A percentile compares a stretch with the other conserved stretches of the same genome.
Conservation (phyloP, 2,329 filamentous ascomycete species). For the Elsinoe fawcettii region DNA sequence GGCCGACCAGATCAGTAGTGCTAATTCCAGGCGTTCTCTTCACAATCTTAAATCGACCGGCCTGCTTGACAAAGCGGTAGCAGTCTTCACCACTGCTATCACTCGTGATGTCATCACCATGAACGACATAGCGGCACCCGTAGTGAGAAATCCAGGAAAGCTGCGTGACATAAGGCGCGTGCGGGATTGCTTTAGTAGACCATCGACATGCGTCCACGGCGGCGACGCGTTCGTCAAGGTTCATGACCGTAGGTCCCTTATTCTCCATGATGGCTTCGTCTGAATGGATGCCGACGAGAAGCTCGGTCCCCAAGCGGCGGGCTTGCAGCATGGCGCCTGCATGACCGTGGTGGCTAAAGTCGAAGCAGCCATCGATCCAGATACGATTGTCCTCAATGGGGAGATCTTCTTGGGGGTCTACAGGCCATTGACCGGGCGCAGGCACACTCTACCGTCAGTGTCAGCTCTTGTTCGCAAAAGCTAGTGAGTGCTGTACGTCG, state of each 20-base stretch:
- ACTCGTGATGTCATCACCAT: conserved; percentile 95
- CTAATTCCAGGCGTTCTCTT: conserved; percentile 94
- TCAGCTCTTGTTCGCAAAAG: neutral
- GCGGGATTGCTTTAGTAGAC: conserved; percentile 74
- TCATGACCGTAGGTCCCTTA: conserved; percentile 98
- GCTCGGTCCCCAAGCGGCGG: conserved; percentile 77
- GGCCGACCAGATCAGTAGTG: conserved; percentile 93
- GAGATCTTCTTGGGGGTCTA: conserved; percentile 54
- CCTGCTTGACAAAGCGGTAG: conserved; percentile 94
- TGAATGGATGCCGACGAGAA: conserved; percentile 88
- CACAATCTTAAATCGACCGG: conserved; percentile 89
- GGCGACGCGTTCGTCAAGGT: conserved; percentile 74
- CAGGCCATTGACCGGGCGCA: conserved; percentile 53
- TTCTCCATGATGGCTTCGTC: conserved; percentile 93
- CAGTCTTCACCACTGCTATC: conserved; percentile 91
- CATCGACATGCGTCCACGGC: conserved; percentile 93
- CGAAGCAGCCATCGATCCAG: conserved; percentile 98
- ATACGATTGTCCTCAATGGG: conserved; percentile 62
- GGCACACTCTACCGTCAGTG: conserved; percentile 35
- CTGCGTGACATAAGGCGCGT: conserved; percentile 90
- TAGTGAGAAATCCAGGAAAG: conserved; percentile 92
- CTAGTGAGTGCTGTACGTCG: neutral
- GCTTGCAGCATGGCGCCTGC: conserved; percentile 96
- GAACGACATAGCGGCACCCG: conserved; percentile 90
- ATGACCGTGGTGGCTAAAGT: conserved; percentile 98